Evolutionary conservation across 2,329 filamentous ascomycete species (phyloP), one percentile per base, ranked within the genome.

Genomic region (Ophiostoma triangulosporum): DNA sequence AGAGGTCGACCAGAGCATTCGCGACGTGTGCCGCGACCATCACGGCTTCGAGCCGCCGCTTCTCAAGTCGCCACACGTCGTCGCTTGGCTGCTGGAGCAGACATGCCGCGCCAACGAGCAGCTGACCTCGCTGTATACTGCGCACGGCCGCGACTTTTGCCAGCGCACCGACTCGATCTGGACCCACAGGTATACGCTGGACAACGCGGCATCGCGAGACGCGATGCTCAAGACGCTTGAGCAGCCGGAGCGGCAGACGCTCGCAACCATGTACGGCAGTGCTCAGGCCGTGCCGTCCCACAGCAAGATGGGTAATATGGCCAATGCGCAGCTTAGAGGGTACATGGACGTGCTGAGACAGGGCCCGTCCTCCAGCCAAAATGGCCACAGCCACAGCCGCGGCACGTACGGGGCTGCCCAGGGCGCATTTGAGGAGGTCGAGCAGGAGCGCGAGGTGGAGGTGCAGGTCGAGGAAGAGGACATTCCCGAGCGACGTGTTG

Each of bases 81-180:
- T 84, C 1, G 60, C 63, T 3, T 86, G 83, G 83, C 70, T 86
- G 0, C 68, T 86, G 0, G 71, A 82, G 45, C 78, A 84, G 52
- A 83, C 80, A 0, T 86, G 82, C 55, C 64, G 67, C 7, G 71
- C 66, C 0, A 81, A 78, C 20, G 77, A 83, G 55, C 74, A 83
- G 31, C 62, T 84, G 0, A 74, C 77, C 48, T 69, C 74, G 0
- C 66, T 86, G 0, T 80, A 82, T 57, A 68, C 73, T 3, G 69
- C 79, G 0, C 82, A 86, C 60, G 80, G 81, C 0, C 62, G 68
- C 0, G 78, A 84, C 56, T 86, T 78, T 57, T 80, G 80, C 55
- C 70, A 70, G 0, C 73, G 80, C 1, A 71, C 66, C 0, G 69
- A 83, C 50, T 76, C 77, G 0, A 62, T 66, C 0, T 59, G 68